Conservation (phyloP, 148 eudicot genomes). For the Salicornia ramosissima region DNA sequence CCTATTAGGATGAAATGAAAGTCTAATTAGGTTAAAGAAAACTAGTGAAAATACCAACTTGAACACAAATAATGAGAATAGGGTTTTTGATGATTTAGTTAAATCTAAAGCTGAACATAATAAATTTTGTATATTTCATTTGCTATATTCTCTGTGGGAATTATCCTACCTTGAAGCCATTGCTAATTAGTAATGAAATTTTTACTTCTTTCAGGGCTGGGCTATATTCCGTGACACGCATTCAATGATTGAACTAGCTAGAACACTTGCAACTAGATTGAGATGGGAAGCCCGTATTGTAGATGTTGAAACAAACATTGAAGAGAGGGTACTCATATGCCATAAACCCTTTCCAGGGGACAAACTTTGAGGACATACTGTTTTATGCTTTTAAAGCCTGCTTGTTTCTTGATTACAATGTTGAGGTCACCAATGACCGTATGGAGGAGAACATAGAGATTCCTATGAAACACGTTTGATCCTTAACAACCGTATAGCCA, state of each 20-base stretch:
- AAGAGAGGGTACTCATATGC: slow-evolving; percentile 64
- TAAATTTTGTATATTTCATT: too few relatives aligned
- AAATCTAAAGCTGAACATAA: too few relatives aligned
- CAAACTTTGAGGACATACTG: slow-evolving; percentile 17
- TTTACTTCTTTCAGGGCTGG: slow-evolving; percentile 63
- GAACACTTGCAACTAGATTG: slow-evolving; percentile 50
- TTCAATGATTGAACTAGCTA: slow-evolving; percentile 53
- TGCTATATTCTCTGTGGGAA: not conserved
- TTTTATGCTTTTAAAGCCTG: slow-evolving; percentile 3
- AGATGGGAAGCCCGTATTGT: slow-evolving; percentile 83
- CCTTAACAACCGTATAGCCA: slow-evolving; percentile 14
- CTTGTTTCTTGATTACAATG: not conserved
- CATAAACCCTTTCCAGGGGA: slow-evolving; percentile 56
- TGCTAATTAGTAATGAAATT: not conserved
- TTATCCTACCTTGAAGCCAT: too few relatives aligned
- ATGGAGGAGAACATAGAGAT: slow-evolving; percentile 3
- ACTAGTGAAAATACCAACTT: too few relatives aligned
- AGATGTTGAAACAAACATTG: slow-evolving; percentile 58
- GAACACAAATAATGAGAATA: too few relatives aligned
- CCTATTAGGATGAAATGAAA: too few relatives aligned
- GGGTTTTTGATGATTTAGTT: too few relatives aligned
- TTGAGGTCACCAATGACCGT: not conserved
- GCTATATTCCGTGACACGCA: slow-evolving; percentile 56
- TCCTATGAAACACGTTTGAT: not conserved
- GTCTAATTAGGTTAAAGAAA: too few relatives aligned